Evolutionary conservation across 2,329 filamentous ascomycete genomes (phyloP).

Genomic region (Aspergillus cejpii): DNA sequence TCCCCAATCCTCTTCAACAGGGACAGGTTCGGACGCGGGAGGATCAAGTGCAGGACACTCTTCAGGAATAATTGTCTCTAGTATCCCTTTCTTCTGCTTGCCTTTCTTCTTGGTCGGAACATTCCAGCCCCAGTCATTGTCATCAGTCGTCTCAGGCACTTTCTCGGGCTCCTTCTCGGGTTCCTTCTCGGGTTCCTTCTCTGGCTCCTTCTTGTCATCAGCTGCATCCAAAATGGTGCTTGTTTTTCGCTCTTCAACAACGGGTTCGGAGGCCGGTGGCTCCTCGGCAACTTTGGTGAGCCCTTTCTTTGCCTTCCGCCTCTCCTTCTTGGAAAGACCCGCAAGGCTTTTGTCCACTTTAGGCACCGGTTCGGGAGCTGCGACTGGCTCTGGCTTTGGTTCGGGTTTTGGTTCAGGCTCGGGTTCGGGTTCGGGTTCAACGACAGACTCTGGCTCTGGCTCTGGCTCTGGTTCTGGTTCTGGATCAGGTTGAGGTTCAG

Average conservation of each 20-base stretch:
- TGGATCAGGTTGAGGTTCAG: constrained; percentile 14
- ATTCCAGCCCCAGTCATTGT: constrained; percentile 28
- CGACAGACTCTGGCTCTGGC: constrained; percentile 14
- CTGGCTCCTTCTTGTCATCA: constrained; percentile 3
- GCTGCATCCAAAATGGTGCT: constrained; percentile 1
- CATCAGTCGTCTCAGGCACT: constrained; percentile 14
- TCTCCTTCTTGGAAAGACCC: constrained; percentile 26
- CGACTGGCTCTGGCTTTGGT: too few species aligned
- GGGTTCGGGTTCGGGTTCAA: constrained; percentile 20
- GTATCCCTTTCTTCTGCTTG: constrained; percentile 30
- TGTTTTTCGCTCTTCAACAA: constrained; percentile 18
- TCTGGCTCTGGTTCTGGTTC: constrained; percentile 20
- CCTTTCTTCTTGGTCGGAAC: constrained; percentile 26
- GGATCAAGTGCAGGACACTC: constrained; percentile 28
- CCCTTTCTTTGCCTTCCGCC: constrained; percentile 27
- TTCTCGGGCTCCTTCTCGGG: too few species aligned
- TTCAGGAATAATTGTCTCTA: constrained; percentile 13
- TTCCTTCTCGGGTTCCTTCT: too few species aligned
- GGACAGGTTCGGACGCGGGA: constrained; percentile 21
- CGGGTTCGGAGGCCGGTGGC: constrained; percentile 13
- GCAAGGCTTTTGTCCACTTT: constrained; percentile 29
- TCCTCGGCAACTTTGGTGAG: constrained; percentile 21
- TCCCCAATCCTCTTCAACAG: constrained; percentile 34
- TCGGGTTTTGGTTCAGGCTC: constrained; percentile 14
- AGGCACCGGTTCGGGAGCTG: too few species aligned